Evolutionary conservation across 176 grass and related monocot genomes (phyloP), one percentile per base, ranked within the genome.

Genomic region (Leersia perrieri): DNA sequence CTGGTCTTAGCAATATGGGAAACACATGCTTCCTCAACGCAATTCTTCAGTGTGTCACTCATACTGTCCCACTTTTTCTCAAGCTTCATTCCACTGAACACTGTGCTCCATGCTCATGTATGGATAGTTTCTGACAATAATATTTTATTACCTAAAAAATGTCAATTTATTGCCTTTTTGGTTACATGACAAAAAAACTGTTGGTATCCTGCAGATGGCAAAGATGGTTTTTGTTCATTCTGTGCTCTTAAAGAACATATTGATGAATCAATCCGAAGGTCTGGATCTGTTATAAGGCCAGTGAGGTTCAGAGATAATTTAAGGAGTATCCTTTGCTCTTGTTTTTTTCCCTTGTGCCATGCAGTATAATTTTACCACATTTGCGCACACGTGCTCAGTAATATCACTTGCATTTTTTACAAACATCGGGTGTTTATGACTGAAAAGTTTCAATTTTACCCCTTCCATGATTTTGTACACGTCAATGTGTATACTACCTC

Each of bases 1-100:
- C 96, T 75, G 84, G 84, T 82, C 96, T 99, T 64, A 40, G 63
- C 35, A 99, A 99, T 85, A 82, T 99, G 82, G 96, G 92, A 36
- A 95, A 99, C 84, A 99, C 96, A 49, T 93, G 92, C 77, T 99
- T 95, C 71, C 45, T 99, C 28, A 99, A 99, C 66, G 75, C 88
- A 55, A 88, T 85, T 58, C 92, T 99, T 60, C 96, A 99, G 68
- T 99, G 96, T 82, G 90, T 99, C 33, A 93, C 93, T 44, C 96
- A 99, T 66, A 99, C 92, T 33, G 92, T 95, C 31, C 92, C 92
- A 4, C 78, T 99, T 73, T 67, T 91, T 71, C 76, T 90, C 60
- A 93, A 76, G 84, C 81, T 95, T 60, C 65, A 57, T 47, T 82
- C 82, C 40, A 75, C 33, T 1, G 79, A 86, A 71, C 96, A 99